These are phyloP conservation scores for Aspergillus sp. DNA, from an alignment of 2,329 filamentous ascomycete species.

Conservation along the genomic window DNA sequence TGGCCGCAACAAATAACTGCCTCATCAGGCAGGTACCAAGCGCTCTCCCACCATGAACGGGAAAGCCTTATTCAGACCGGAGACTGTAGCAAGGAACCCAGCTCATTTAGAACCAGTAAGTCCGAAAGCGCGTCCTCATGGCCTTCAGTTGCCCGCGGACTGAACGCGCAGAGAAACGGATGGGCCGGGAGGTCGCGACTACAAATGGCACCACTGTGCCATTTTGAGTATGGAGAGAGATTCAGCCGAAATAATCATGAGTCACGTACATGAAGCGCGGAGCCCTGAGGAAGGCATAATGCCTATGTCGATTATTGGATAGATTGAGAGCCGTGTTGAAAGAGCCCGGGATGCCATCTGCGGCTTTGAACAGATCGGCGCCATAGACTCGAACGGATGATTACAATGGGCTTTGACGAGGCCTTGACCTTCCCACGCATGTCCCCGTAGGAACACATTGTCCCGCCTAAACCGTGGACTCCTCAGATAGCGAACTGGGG, in stretches of 20 bases:
- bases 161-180: neutral
- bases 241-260: neutral
- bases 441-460: neutral
- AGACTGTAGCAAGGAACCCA: neutral
- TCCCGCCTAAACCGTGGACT: neutral
- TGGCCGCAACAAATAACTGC: neutral
- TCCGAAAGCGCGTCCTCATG: neutral
- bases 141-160: neutral
- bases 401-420: neutral
- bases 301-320: neutral
- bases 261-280: neutral
- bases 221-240: neutral
- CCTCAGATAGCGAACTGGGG: neutral
- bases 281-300: neutral
- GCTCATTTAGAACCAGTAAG: neutral
- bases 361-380: neutral
- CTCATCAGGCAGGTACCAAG: neutral
- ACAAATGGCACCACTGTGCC: neutral
- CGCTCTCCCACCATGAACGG: neutral
- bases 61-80: neutral
- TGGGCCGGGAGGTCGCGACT: neutral
- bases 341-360: neutral
- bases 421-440: neutral
- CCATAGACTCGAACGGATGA: neutral
- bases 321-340: neutral